These are phyloP conservation scores for Tilletia indica DNA, from an alignment of 1,284 basidiomycete species.

Conservation along the genomic window DNA sequence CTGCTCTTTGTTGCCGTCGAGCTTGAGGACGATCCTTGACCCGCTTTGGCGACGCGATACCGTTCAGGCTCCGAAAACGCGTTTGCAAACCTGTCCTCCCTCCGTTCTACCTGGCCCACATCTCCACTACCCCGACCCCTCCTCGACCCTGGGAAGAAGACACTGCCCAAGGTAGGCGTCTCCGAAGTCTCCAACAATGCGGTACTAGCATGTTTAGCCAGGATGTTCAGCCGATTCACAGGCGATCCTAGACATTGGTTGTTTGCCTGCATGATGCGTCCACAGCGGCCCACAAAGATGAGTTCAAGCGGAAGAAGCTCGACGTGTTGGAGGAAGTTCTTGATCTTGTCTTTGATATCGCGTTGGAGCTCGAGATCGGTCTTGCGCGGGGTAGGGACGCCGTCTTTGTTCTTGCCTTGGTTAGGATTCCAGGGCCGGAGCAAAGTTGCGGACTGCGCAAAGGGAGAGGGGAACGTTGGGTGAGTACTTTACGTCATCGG, in stretches of 20 bases:
- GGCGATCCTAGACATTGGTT: conserved; percentile 49
- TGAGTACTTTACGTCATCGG: conserved; percentile 20
- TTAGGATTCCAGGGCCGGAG: conserved; percentile 44
- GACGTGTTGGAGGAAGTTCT: conserved; percentile 43
- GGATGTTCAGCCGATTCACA: conserved; percentile 50
- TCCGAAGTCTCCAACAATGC: conserved; percentile 33
- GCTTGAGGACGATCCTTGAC: not conserved
- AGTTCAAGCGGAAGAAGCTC: conserved; percentile 49
- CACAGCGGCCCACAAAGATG: conserved; percentile 43
- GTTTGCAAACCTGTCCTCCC: conserved; percentile 17
- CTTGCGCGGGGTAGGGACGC: conserved; percentile 24
- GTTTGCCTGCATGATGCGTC: conserved; percentile 50
- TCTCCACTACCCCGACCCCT: not conserved
- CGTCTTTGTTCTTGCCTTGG: conserved; percentile 27
- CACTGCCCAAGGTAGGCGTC: conserved; percentile 35
- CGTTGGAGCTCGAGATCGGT: conserved; percentile 35
- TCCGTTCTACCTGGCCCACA: not conserved
- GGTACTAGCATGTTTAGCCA: conserved; percentile 46
- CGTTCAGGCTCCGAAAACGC: conserved; percentile 4
- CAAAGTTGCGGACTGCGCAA: conserved; percentile 33
- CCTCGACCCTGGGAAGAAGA: conserved; percentile 27
- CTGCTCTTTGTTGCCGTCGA: not conserved
- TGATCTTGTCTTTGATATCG: conserved; percentile 43
- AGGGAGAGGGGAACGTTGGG: not conserved
- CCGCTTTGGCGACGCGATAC: not conserved